A percentile compares a stretch with the other conserved stretches of the same genome.
Evolutionary conservation across 768 basidiomycete genomes (phyloP).

Genomic region (Coprinellus aureogranulatus): DNA sequence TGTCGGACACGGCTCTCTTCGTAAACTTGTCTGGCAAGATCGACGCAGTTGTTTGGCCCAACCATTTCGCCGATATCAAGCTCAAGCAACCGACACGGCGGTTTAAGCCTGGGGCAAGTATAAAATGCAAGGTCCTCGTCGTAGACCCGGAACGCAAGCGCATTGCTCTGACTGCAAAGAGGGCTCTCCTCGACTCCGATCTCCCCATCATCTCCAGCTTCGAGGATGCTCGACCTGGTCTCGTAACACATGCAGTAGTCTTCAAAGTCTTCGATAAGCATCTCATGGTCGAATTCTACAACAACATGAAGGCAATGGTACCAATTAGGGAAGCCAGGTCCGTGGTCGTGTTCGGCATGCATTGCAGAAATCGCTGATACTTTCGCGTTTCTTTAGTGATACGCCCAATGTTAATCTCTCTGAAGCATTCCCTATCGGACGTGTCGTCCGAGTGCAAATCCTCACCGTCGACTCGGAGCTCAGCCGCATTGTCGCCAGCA

Average conservation of each 20-base stretch:
- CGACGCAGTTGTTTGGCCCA: constrained; percentile 91
- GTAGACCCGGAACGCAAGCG: constrained; percentile 81
- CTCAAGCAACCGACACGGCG: constrained; percentile 90
- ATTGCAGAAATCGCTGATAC: constrained; percentile 9
- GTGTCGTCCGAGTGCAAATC: constrained; percentile 82
- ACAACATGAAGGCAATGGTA: constrained; percentile 79
- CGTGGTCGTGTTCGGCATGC: background rate
- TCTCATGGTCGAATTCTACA: constrained; percentile 87
- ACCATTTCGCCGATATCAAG: constrained; percentile 92
- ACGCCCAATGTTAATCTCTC: constrained; percentile 51
- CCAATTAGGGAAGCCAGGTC: constrained; percentile 82
- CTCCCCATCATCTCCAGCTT: constrained; percentile 65
- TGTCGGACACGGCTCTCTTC: constrained; percentile 80
- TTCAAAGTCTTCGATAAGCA: constrained; percentile 80
- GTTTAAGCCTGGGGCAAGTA: constrained; percentile 77
- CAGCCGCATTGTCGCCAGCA: constrained; percentile 75
- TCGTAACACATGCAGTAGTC: constrained; percentile 77
- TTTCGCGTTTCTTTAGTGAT: constrained; percentile 53
- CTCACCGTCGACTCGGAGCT: constrained; percentile 57
- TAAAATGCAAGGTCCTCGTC: constrained; percentile 87
- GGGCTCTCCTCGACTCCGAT: constrained; percentile 78
- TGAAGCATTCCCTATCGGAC: constrained; percentile 73
- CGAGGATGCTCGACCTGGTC: constrained; percentile 68
- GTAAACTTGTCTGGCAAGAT: constrained; percentile 83
- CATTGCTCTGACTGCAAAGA: constrained; percentile 87